Percentiles rank a stretch among this genome's conserved stretches.
These are phyloP conservation scores for Neurospora intermedia DNA, from an alignment of 495 filamentous ascomycete genomes.

Conservation along the genomic window DNA sequence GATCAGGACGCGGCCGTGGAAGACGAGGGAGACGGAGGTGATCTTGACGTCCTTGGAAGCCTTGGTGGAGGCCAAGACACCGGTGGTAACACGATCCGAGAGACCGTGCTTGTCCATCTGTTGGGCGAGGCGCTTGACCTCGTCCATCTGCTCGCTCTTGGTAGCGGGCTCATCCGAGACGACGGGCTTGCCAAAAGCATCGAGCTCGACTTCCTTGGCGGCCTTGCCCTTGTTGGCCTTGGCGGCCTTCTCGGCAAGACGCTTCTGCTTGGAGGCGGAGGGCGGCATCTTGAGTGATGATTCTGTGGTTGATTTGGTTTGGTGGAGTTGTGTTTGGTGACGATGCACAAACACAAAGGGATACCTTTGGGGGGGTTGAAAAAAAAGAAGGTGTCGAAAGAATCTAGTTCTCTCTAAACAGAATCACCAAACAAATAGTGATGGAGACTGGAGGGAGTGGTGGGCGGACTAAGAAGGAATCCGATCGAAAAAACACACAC, in stretches of 20 bases:
- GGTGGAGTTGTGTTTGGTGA: not conserved
- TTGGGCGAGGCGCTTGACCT: constrained; percentile 57
- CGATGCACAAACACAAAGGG: not conserved
- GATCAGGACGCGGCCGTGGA: constrained; percentile 95
- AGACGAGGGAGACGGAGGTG: constrained; percentile 82
- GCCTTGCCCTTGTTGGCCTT: constrained; percentile 66
- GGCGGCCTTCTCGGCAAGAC: constrained; percentile 87
- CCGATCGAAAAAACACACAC: not conserved
- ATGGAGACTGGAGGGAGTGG: not conserved
- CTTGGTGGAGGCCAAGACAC: constrained; percentile 78
- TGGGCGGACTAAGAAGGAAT: not conserved
- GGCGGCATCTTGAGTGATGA: constrained; percentile 55
- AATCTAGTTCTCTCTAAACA: not conserved
- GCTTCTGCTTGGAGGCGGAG: constrained; percentile 95
- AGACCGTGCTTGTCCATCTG: constrained; percentile 95
- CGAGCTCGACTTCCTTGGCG: constrained; percentile 56
- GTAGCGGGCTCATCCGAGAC: constrained; percentile 59
- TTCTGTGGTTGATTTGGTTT: not conserved
- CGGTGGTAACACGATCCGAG: constrained; percentile 95
- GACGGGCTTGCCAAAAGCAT: constrained; percentile 48
- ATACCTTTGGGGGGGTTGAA: not conserved
- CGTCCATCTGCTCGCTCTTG: constrained; percentile 58
- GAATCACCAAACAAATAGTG: not conserved
- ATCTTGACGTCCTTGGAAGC: constrained; percentile 92
- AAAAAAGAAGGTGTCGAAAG: not conserved